phyloP scores from a whole-genome alignment of 179 eudicot genomes.

The Gypsophila paniculata region DNA sequence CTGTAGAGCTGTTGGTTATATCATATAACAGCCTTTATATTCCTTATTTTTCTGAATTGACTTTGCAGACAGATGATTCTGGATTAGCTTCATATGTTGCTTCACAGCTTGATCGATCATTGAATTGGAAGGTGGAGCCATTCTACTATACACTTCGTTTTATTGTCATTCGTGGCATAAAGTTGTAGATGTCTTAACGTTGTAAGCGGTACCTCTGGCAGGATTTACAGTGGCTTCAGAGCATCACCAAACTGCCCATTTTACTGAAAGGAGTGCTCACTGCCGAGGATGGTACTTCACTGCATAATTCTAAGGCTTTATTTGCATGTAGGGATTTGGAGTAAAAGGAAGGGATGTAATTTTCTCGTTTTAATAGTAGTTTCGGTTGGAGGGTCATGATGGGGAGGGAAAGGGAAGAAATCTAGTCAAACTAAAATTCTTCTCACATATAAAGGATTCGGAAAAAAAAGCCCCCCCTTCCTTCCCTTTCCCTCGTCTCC shows the following conservation, averaged over 20 bases:
- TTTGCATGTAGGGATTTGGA: background rate
- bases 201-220: constrained; percentile 22
- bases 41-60: constrained; percentile 9
- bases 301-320: background rate
- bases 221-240: constrained; percentile 92
- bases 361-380: too few species aligned
- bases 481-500: too few species aligned
- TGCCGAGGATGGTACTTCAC: constrained; percentile 73
- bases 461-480: too few species aligned
- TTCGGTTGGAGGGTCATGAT: too few species aligned
- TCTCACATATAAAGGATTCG: background rate
- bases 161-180: background rate
- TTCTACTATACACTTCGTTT: background rate
- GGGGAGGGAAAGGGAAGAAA: too few species aligned
- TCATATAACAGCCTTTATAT: background rate
- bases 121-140: constrained; percentile 67
- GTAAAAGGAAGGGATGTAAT: too few species aligned
- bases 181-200: background rate
- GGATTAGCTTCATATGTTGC: constrained; percentile 69
- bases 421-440: background rate
- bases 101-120: constrained; percentile 54
- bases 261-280: constrained; percentile 90
- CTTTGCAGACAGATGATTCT: constrained; percentile 65
- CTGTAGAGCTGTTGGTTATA: background rate
- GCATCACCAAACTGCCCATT: constrained; percentile 71